Evolutionary conservation across 345 rosid species (phyloP).

Genomic region (Gossypium sturtianum): DNA sequence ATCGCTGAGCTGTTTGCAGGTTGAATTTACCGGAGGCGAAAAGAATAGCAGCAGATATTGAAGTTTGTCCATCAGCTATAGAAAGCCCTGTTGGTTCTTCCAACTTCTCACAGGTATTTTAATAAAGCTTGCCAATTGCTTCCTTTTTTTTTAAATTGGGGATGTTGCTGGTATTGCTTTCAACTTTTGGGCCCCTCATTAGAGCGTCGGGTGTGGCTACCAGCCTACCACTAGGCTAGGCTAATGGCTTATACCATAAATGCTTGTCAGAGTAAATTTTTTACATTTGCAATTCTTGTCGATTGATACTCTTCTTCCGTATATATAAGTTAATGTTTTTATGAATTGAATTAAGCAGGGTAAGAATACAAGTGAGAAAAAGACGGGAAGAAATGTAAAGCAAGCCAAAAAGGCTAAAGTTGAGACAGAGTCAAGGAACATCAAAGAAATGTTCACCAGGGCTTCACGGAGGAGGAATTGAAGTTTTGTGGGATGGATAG

Average conservation of each 20-base stretch:
- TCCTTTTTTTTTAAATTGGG: not conserved
- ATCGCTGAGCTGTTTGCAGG: constrained; percentile 31
- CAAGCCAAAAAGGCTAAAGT: constrained; percentile 57
- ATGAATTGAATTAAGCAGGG: constrained; percentile 32
- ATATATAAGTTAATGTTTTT: too few species aligned
- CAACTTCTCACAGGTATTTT: constrained; percentile 40
- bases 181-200: not conserved
- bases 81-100: constrained; percentile 33
- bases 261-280: not conserved
- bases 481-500: constrained; percentile 3
- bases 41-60: constrained; percentile 29
- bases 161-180: not conserved
- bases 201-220: not conserved
- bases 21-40: constrained; percentile 38
- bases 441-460: constrained; percentile 80
- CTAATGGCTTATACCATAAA: not conserved
- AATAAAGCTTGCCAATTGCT: not conserved
- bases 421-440: constrained; percentile 74
- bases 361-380: constrained; percentile 35
- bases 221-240: not conserved
- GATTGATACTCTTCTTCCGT: not conserved
- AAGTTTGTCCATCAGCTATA: constrained; percentile 15
- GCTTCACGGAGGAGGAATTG: constrained; percentile 49
- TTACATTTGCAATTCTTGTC: not conserved
- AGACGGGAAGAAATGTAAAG: constrained; percentile 36